Percentiles rank a stretch among this genome's conserved stretches.
Evolutionary conservation across 2,329 filamentous ascomycete genomes (phyloP).

Genomic region (Pseudomassariella vexata): DNA sequence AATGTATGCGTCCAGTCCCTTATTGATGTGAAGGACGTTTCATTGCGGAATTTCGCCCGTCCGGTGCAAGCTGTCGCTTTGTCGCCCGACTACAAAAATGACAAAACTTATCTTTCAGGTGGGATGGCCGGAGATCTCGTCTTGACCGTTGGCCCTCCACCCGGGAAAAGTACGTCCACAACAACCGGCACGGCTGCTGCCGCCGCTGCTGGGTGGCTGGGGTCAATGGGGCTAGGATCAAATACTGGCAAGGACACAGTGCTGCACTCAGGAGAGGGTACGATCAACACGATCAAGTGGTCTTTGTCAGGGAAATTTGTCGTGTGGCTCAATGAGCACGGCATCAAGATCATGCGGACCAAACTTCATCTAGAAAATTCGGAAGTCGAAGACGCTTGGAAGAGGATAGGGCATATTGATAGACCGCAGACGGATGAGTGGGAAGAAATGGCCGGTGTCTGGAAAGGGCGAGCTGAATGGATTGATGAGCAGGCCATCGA

Average conservation of each 20-base stretch:
- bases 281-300: slow-evolving; percentile 90
- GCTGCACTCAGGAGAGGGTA: slow-evolving; percentile 86
- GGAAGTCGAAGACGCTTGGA: slow-evolving; percentile 84
- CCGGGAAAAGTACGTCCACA: slow-evolving; percentile 80
- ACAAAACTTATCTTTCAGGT: slow-evolving; percentile 84
- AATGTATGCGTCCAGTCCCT: slow-evolving; percentile 90
- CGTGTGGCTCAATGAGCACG: slow-evolving; percentile 92
- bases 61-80: slow-evolving; percentile 88
- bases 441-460: slow-evolving; percentile 95
- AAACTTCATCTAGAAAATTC: slow-evolving; percentile 72
- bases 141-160: slow-evolving; percentile 73
- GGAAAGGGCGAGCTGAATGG: slow-evolving; percentile 92
- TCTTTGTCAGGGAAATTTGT: slow-evolving; percentile 88
- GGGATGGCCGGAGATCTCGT: slow-evolving; percentile 84
- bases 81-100: slow-evolving; percentile 91
- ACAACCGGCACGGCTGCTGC: slow-evolving; percentile 79
- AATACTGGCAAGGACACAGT: slow-evolving; percentile 80
- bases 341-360: slow-evolving; percentile 95
- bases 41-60: slow-evolving; percentile 85
- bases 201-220: slow-evolving; percentile 84
- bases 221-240: slow-evolving; percentile 73
- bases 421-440: slow-evolving; percentile 80
- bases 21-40: slow-evolving; percentile 82
- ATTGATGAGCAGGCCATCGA: slow-evolving; percentile 81
- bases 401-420: slow-evolving; percentile 86